Evolutionary conservation across 495 filamentous ascomycete genomes (phyloP).

Genomic region (Astrothelium subdiscretum): DNA sequence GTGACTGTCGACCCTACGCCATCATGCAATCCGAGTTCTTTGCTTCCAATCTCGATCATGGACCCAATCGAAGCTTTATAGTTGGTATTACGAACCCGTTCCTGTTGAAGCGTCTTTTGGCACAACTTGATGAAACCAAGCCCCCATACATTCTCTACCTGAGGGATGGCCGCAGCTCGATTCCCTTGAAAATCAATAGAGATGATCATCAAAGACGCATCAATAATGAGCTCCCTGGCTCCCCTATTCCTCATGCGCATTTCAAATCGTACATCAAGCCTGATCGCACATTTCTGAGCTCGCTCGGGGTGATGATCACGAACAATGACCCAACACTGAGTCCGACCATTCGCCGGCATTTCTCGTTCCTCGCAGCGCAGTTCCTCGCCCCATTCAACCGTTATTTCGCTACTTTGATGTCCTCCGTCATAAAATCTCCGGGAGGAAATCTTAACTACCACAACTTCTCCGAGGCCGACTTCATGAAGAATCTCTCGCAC

Average conservation of each 20-base stretch:
- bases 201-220: background rate
- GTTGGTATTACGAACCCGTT: slow-evolving; percentile 26
- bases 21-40: slow-evolving; percentile 29
- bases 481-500: slow-evolving; percentile 22
- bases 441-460: slow-evolving; percentile 19
- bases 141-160: slow-evolving; percentile 19
- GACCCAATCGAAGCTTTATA: slow-evolving; percentile 19
- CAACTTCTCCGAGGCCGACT: slow-evolving; percentile 20
- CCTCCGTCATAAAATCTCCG: slow-evolving; percentile 11
- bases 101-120: slow-evolving; percentile 19
- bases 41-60: slow-evolving; percentile 16
- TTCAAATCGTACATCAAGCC: slow-evolving; percentile 8
- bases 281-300: slow-evolving; percentile 13
- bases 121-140: background rate
- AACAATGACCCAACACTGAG: slow-evolving; percentile 9
- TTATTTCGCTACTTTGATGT: slow-evolving; percentile 20
- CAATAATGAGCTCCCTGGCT: background rate
- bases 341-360: slow-evolving; percentile 24
- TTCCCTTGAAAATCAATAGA: background rate
- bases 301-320: slow-evolving; percentile 16
- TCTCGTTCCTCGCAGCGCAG: slow-evolving; percentile 22
- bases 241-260: background rate
- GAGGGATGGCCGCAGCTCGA: background rate
- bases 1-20: slow-evolving; percentile 21
- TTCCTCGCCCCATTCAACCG: slow-evolving; percentile 27